Conservation (phyloP, 2,329 filamentous ascomycete species). For the Aspergillus jensenii region DNA sequence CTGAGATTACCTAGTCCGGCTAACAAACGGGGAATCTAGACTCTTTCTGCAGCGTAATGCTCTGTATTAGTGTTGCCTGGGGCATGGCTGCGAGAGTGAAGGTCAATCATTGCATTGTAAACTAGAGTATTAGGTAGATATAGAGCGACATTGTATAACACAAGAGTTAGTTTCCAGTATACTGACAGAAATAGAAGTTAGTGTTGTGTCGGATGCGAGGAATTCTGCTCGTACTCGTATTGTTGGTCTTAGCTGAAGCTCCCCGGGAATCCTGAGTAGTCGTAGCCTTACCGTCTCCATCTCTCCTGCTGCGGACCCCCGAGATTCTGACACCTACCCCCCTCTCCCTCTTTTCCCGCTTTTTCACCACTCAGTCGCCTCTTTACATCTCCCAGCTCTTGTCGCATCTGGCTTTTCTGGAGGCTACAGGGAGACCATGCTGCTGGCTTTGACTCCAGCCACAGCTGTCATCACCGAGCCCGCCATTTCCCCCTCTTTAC, state of each 20-base stretch:
- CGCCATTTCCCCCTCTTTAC: constrained; percentile 1
- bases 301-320: not conserved
- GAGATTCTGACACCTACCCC: not conserved
- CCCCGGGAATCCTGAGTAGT: not conserved
- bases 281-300: not conserved
- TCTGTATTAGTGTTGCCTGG: constrained; percentile 7
- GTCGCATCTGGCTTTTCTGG: not conserved
- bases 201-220: not conserved
- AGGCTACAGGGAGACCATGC: constrained; percentile 7
- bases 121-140: too few species aligned
- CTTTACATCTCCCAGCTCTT: not conserved
- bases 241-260: not conserved
- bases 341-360: not conserved
- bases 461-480: constrained; percentile 2
- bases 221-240: constrained; percentile 4
- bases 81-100: not conserved
- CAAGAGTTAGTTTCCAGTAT: not conserved
- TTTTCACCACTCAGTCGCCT: not conserved
- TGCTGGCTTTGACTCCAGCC: constrained; percentile 8
- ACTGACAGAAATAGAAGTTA: not conserved
- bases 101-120: too few species aligned
- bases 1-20: not conserved
- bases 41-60: not conserved
- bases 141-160: too few species aligned
- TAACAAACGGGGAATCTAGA: not conserved